Conservation (phyloP, 495 filamentous ascomycete genomes). For the Aspergillus taichungensis region DNA sequence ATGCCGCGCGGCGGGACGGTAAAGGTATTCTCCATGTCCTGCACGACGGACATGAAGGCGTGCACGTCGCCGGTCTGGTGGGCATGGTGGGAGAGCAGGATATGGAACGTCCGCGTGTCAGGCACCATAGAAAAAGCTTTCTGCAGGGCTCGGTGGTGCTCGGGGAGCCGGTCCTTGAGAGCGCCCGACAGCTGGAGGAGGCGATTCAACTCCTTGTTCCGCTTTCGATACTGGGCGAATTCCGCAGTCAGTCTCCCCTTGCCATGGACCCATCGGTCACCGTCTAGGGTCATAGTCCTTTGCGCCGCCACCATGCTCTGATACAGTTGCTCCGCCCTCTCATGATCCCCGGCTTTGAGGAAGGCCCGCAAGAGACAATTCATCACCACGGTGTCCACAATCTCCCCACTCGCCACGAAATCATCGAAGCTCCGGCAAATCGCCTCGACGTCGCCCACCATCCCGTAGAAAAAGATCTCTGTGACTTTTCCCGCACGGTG, state of each 20-base stretch:
- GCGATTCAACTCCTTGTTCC: slow-evolving; percentile 22
- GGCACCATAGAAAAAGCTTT: slow-evolving; percentile 30
- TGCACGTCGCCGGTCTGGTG: slow-evolving; percentile 27
- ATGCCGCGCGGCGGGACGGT: slow-evolving; percentile 31
- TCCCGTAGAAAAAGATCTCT: slow-evolving; percentile 74
- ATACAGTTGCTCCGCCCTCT: slow-evolving; percentile 69
- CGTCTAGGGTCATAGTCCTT: slow-evolving; percentile 9
- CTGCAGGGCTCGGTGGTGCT: slow-evolving; percentile 29
- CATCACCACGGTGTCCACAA: slow-evolving; percentile 79
- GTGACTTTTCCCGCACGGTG: slow-evolving; percentile 70
- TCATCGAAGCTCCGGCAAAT: slow-evolving; percentile 64
- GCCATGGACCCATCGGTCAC: slow-evolving; percentile 6
- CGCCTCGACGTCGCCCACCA: slow-evolving; percentile 56
- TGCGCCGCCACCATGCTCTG: slow-evolving; percentile 60
- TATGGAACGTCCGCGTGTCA: slow-evolving; percentile 39
- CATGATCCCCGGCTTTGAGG: slow-evolving; percentile 59
- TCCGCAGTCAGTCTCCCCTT: slow-evolving; percentile 20
- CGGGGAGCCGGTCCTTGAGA: slow-evolving; percentile 20
- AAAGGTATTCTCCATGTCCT: slow-evolving; percentile 34
- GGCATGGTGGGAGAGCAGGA: slow-evolving; percentile 31
- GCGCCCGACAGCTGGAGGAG: slow-evolving; percentile 27
- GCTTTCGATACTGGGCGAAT: slow-evolving; percentile 22
- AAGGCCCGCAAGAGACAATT: slow-evolving; percentile 79
- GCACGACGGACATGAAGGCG: slow-evolving; percentile 26
- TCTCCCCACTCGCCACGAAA: slow-evolving; percentile 70